Evolutionary conservation across 2,329 filamentous ascomycete species (phyloP).

Genomic region (Colletotrichum sojae): DNA sequence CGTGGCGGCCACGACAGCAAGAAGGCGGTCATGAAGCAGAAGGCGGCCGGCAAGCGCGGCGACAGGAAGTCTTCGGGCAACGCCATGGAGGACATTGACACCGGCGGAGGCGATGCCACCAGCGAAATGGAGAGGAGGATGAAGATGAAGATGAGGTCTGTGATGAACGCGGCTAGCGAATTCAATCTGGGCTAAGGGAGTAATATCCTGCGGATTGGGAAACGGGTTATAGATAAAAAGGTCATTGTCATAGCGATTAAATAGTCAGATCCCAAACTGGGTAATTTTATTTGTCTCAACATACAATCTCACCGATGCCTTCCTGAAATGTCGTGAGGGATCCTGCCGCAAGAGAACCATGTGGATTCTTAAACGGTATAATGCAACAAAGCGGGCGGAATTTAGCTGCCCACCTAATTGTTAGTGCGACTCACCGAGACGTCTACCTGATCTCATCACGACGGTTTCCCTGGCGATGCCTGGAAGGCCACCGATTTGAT

Average conservation of each 20-base stretch:
- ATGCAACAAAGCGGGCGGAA: not conserved
- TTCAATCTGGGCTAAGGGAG: constrained; percentile 74
- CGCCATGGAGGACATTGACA: constrained; percentile 47
- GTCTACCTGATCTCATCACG: not conserved
- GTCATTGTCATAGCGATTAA: constrained; percentile 30
- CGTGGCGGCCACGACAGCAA: constrained; percentile 65
- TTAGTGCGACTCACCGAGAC: not conserved
- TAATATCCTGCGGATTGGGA: not conserved
- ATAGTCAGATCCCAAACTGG: constrained; percentile 35
- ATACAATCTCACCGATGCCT: not conserved
- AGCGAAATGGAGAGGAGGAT: constrained; percentile 73
- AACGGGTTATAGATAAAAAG: constrained; percentile 36
- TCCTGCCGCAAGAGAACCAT: too few species aligned
- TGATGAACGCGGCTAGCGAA: constrained; percentile 71
- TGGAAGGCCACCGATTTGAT: not conserved
- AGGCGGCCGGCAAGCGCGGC: constrained; percentile 43
- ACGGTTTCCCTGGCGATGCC: not conserved
- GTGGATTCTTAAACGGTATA: not conserved
- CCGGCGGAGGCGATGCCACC: constrained; percentile 49
- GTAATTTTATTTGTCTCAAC: constrained; percentile 11
- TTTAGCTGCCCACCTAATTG: constrained; percentile 5
- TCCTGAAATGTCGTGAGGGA: not conserved
- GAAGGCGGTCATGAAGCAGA: constrained; percentile 54
- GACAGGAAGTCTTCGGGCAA: constrained; percentile 41
- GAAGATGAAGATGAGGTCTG: constrained; percentile 73